Conservation (phyloP, 2,329 filamentous ascomycete species). For the Stagonosporopsis rhizophila region DNA sequence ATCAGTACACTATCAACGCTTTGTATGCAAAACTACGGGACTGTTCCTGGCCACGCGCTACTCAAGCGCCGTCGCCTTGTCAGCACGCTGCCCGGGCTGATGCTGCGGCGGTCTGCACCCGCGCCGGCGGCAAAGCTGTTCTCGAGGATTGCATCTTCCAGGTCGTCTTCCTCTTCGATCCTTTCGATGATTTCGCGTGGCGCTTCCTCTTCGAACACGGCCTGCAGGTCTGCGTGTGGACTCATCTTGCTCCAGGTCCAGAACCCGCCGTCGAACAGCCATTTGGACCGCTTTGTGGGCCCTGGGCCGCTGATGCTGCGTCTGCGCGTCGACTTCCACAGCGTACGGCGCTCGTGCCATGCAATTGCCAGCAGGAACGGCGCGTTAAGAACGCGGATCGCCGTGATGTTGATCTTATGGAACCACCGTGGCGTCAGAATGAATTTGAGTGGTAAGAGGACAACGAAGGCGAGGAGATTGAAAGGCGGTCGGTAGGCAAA, state of each 20-base stretch:
- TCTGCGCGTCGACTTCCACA: conserved; percentile 64
- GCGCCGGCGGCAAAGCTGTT: conserved; percentile 45
- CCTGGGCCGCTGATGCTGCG: conserved; percentile 37
- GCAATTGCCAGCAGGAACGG: conserved; percentile 76
- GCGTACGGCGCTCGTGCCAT: conserved; percentile 70
- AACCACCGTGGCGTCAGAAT: conserved; percentile 84
- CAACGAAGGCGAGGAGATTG: conserved; percentile 77
- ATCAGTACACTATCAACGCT: background rate
- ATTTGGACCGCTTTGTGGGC: conserved; percentile 51
- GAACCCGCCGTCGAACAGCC: conserved; percentile 53
- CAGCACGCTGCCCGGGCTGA: conserved; percentile 42
- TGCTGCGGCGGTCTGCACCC: conserved; percentile 31
- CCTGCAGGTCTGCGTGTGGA: conserved; percentile 73
- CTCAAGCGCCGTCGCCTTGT: conserved; percentile 44
- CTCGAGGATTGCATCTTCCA: conserved; percentile 54
- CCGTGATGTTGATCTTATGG: conserved; percentile 85
- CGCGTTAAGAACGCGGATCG: conserved; percentile 76
- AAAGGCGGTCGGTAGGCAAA: conserved; percentile 85
- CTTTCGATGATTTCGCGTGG: conserved; percentile 61
- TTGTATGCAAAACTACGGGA: background rate
- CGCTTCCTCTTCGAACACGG: conserved; percentile 75
- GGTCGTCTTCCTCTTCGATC: conserved; percentile 59
- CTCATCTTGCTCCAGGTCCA: conserved; percentile 68
- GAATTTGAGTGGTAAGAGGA: conserved; percentile 79
- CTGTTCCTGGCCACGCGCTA: conserved; percentile 44